Evolutionary conservation across 257 asterid genomes (phyloP).

Genomic region (Perilla frutescens): DNA sequence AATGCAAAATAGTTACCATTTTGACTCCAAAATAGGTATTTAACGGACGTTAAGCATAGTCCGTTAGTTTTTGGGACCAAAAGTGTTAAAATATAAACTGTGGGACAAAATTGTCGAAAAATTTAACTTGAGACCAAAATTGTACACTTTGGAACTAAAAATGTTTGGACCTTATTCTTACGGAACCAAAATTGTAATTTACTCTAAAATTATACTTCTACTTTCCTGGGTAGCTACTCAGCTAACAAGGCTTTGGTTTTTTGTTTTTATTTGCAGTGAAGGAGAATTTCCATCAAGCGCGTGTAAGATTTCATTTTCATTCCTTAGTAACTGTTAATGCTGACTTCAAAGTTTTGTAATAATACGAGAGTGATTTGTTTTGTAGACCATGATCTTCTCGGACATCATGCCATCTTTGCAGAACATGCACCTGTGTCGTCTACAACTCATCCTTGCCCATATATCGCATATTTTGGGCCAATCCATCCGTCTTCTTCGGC

Average conservation of each 20-base stretch:
- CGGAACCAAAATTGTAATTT: too few relatives aligned
- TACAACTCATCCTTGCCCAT: constrained; percentile 77
- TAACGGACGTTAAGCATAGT: too few relatives aligned
- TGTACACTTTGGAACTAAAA: too few relatives aligned
- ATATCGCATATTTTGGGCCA: constrained; percentile 81
- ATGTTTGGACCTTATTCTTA: too few relatives aligned
- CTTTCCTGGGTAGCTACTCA: constrained; percentile 32
- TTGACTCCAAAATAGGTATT: too few relatives aligned
- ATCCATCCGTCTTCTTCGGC: constrained; percentile 75
- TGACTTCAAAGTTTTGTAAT: constrained; percentile 27
- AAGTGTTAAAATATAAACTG: too few relatives aligned
- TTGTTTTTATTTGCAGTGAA: constrained; percentile 59
- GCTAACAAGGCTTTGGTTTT: constrained; percentile 34
- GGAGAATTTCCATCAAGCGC: constrained; percentile 77
- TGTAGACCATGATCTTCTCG: constrained; percentile 66
- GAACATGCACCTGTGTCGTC: constrained; percentile 78
- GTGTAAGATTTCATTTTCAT: constrained; percentile 55
- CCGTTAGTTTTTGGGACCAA: too few relatives aligned
- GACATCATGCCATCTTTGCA: constrained; percentile 67
- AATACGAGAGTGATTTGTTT: constrained; percentile 36
- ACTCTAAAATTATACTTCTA: too few relatives aligned
- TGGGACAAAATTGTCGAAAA: too few relatives aligned
- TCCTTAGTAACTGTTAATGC: constrained; percentile 25
- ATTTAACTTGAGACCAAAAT: too few relatives aligned
- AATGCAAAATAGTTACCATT: too few relatives aligned